Evolutionary conservation across 495 filamentous ascomycete genomes (phyloP), one percentile per base, ranked within the genome.

Genomic region (Venustampulla echinocandica): DNA sequence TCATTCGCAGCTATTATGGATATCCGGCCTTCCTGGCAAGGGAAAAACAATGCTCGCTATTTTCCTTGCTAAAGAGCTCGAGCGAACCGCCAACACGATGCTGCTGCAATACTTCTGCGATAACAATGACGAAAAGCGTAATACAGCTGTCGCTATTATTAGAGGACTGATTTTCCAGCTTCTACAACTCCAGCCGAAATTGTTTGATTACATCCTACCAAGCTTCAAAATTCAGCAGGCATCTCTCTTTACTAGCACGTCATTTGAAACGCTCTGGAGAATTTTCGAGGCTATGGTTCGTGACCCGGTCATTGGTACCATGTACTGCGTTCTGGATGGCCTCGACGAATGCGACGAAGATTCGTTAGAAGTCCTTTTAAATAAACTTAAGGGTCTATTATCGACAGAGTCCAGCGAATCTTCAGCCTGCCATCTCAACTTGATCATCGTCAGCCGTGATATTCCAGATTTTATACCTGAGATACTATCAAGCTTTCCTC

Each of bases 31-130:
- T 18, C 66, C 69, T 54, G 70, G 69, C 14, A 73, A 68, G 58
- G 71, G 71, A 2, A 74, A 74, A 52, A 72, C 69, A 1, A 71
- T 71, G 66, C 58, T 74, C 5, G 60, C 66, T 4, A 69, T 68
- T 19, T 72, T 63, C 55, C 50, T 72, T 4, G 63, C 67, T 22
- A 63, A 71, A 50, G 57, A 61, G 37, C 56, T 73, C 15, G 61
- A 73, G 46, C 32, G 28, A 23, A 44, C 13, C 14, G 14, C 17
- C 17, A 30, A 53, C 44, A 37, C 15, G 13, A 15, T 44, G 17
- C 15, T 66, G 15, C 47, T 71, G 10, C 65, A 65, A 49, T 69
- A 65, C 60, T 74, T 74, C 57, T 72, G 66, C 35, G 59, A 56
- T 44, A 61, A 67, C 43, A 57, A 62, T 6, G 61, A 71, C 40